Evolutionary conservation across 176 grass and related monocot species (phyloP), one percentile per base, ranked within the genome.

Genomic region (Pharus latifolius): DNA sequence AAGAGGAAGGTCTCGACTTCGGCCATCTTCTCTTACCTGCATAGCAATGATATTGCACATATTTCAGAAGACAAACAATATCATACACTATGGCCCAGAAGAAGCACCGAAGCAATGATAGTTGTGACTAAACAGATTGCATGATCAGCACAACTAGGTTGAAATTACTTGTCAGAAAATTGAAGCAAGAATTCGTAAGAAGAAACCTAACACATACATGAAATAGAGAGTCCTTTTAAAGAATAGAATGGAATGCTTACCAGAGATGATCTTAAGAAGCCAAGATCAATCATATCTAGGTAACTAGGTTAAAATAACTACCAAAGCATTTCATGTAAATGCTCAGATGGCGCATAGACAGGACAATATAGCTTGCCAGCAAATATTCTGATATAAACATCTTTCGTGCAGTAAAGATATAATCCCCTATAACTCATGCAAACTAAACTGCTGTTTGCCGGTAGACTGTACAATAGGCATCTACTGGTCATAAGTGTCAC

Each of bases 1-100:
- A 82, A 82, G 79, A 82, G 79, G 79, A 82, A 82, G 32, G 79
- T 82, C 20, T 82, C 79, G 0, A 74, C 7, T 58, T 29, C 52
- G 32, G 79, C 70, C 79, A 82, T 82, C 24, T 60, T 74, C 61
- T 74, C 61, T 67, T 60, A 67, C 57, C 79, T 82, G 70, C 18
- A 49, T 7, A n/a, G 8, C 58, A 29, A 67, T 2, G 10, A 19
- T 9, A 67, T 1, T 16, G 17, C n/a, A 65, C 32, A 57, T 30
- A 38, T 23, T 49, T 75, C 15, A 75, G 62, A 33, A 38, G 27
- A 49, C 24, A 67, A 19, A n/a, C 0, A 34, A 55, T 16, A 27
- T 2, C 24, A 45, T 48, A 28, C 30, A 59, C 5, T 49, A 73
- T 38, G 49, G 9, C 30, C 11, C 0, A 22, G 10, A 3, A 18